Evolutionary conservation across 2,329 filamentous ascomycete genomes (phyloP), one percentile per base, ranked within the genome.

Genomic region (Juglanconis oblonga): DNA sequence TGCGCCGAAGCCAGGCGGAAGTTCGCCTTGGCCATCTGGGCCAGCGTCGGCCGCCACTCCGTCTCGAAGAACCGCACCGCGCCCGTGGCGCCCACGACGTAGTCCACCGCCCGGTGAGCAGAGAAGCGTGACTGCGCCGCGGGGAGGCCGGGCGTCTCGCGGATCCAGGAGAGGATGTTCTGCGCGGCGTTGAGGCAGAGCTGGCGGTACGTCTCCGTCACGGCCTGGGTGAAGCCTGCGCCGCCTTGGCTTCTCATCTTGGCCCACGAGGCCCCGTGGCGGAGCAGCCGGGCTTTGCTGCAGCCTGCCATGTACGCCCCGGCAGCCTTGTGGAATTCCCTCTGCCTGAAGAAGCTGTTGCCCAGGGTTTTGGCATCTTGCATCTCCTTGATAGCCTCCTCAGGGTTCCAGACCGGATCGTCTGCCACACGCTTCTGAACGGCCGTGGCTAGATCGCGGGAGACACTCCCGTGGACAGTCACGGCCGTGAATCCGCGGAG

Each of bases 101-200:
- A 40, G 24, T 49, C n/a, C 1, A 52, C 35, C 14, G 40, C 38
- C 10, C 33, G 8, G 49, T n/a, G 32, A 51, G 33, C 51, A 14
- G 31, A 47, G 31, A 3, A 58, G 38, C 49, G 17, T 35, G 10
- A 33, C 9, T 9, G n/a, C 9, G 36, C 35, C 14, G 29, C 44
- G 52, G 24, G 24, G 49, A 24, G 38, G 17, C 40, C 35, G 17
- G 45, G 42, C 17, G 45, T 59, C 29, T 55, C 36, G 9, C 33
- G 11, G 2, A 55, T 31, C 29, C 17, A 55, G 44, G 51, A 38
- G 7, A 57, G 48, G 35, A 57, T 55, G 3, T 55, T 55, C 44
- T 55, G 55, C 29, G 55, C 55, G 36, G 47, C 40, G 31, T 57
- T 57, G 4, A 57, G 55, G 7, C 47, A 57, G n/a, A 57, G 35